Base-by-base conservation (phyloP, 805 yeast species). In the Priceomyces castillae region DNA sequence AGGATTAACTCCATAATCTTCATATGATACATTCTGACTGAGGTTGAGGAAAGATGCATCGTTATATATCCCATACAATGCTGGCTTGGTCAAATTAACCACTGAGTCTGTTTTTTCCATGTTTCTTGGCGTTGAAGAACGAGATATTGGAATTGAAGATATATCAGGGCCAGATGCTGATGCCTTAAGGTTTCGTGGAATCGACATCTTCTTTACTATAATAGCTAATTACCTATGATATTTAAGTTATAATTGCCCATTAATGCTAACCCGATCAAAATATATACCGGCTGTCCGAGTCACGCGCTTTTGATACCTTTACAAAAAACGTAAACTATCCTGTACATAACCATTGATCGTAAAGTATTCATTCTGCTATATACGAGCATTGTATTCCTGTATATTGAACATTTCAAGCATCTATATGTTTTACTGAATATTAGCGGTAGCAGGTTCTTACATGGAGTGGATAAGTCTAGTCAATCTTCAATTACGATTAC, bases 11-110 rank as follows among this genome's bases (percentile, higher is more conserved):
- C 39, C 40, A 17, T 26, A 46, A 16, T 50, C 53, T 16, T 58
- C 59, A 12, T 53, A 48, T 14, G 28, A 37, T n/a, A n/a, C 44
- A 36, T 57, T 66, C 42, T 49, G 58, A 54, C 52, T 62, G 47
- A 65, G 64, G 57, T 62, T 73, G 47, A 61, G 48, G 17, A 58
- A 55, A 23, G 75, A 65, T n/a, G 68, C 59, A 30, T 73, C 73
- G 46, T 73, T 76, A 54, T 76, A 79, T 33, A 78, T 67, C 1
- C 77, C 74, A 52, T 71, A 78, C 41, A 79, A 61, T 4, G 76
- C 66, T 6, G 82, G 79, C 50, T 69, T 73, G 25, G 81, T 77
- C 48, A 78, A 61, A 47, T 71, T 75, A 49, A 69, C 53, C 15
- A 75, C 68, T 16, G 80, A 74, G 31, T 66, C 71, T 1, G 67